Base-by-base conservation (phyloP, 495 filamentous ascomycete species). In the Talaromyces stipitatus region DNA sequence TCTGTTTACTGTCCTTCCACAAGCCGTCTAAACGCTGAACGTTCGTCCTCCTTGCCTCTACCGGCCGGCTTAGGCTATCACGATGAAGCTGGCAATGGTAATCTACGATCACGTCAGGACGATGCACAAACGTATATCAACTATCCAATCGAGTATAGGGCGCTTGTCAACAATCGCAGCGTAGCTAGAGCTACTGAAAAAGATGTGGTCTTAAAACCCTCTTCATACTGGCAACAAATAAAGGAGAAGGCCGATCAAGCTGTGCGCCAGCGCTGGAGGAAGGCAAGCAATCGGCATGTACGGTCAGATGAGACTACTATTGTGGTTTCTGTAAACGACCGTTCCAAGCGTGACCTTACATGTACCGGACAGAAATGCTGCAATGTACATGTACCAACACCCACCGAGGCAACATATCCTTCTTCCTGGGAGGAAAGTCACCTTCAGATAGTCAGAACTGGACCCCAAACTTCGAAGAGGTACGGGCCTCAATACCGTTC, bases 171-270 rank as follows among this genome's bases (percentile, higher is more conserved):
- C 32, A 56, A 56, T 45, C 38, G 36, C 12, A 14, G 8, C 22
- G 7, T 56, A 56, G 54, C 33, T 11, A 56, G 18, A 46, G 54
- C 47, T 46, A 56, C 54, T 22, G 26, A 56, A 27, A 4, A 56
- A 56, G 30, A 46, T 32, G 32, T 56, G 38, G 36, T 56, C n/a
- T 56, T 45, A 14, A 41, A 26, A 23, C 54, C 54, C 26, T 41
- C 29, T 46, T 56, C 38, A 24, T 56, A 56, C 33, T 56, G 36
- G 54, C 23, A 56, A 28, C 14, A 46, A 45, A 56, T 56, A 41
- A 56, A 46, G 26, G 30, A 55, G 24, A 56, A 56, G 36, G 54
- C 54, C 16, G 36, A 56, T 24, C n/a, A n/a, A n/a, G n/a, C n/a
- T n/a, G n/a, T n/a, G n/a, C n/a, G n/a, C n/a, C n/a, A n/a, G n/a